Evolutionary conservation across 2,329 filamentous ascomycete genomes (phyloP).

Genomic region (Ambrosiella xylebori): DNA sequence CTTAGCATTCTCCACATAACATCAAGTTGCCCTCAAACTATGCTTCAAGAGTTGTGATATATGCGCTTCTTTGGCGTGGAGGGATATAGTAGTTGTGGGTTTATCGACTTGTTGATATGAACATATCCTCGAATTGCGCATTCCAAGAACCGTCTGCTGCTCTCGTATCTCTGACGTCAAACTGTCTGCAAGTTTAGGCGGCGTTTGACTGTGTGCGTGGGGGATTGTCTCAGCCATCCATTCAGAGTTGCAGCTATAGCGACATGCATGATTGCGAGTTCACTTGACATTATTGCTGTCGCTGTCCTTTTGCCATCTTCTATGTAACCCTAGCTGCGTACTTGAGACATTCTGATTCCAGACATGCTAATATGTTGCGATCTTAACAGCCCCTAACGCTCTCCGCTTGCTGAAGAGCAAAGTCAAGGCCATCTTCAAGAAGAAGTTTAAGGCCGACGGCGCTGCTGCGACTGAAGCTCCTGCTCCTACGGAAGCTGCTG

Average conservation of each 20-base stretch:
- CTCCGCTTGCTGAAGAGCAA: constrained; percentile 39
- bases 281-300: not conserved
- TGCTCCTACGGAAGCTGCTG: not conserved
- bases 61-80: too few species aligned
- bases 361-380: not conserved
- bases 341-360: not conserved
- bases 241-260: not conserved
- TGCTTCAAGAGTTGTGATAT: too few species aligned
- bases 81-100: too few species aligned
- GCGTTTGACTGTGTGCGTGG: not conserved
- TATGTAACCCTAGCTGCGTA: not conserved
- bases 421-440: constrained; percentile 36
- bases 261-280: not conserved
- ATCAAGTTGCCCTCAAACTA: not conserved
- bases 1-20: not conserved
- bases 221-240: not conserved
- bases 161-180: too few species aligned
- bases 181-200: not conserved
- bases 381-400: constrained; percentile 27
- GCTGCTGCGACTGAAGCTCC: constrained; percentile 15
- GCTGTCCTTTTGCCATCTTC: not conserved
- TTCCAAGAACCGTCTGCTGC: too few species aligned
- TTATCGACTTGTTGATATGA: too few species aligned
- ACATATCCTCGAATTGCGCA: too few species aligned
- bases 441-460: constrained; percentile 19